Base-by-base conservation (phyloP, 371 early-diverging fungal genomes). In the Mortierella sp. region DNA sequence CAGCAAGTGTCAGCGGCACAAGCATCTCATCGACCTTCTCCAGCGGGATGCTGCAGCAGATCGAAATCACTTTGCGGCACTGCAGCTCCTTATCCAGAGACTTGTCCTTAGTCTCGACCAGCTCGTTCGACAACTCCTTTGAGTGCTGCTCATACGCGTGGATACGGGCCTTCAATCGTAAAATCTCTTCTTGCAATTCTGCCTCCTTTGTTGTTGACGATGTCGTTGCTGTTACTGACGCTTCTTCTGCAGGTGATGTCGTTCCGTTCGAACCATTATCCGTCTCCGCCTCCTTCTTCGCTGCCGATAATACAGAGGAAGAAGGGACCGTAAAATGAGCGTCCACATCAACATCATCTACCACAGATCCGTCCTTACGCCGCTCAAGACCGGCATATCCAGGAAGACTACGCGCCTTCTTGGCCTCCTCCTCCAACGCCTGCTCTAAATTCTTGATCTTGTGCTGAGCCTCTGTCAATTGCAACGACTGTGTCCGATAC, bases 41-140 rank as follows among this genome's bases (percentile, higher is more conserved):
- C 48, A 94, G 75, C 10, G 93, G 90, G 1, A 96, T 87, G 51
- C 89, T 90, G 81, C 95, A 96, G 74, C 96, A 95, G 27, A 93
- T 92, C 11, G 95, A 93, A 83, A 96, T 95, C 56, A 96, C 90
- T n/a, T 91, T 90, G 83, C 93, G 92, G 86, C 94, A 96, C 49
- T 92, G 91, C 75, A 91, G 77, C 78, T 96, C 96, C 41, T 91
- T 90, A 43, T 92, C 91, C 41, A 84, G 76, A 10, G 90, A 88
- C 16, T 87, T 87, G 24, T 79, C 75, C 63, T 87, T 82, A 29
- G 90, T 54, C 18, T 80, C 77, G 4, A 82, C 81, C 27, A 93
- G 78, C 29, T 93, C 90, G 18, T 83, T 48, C 18, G 81, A 56
- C 4, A 94, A 82, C 7, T 87, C 87, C 8, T 85, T 87, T 11